These are phyloP conservation scores for Emmonsia crescens DNA, from an alignment of 2,329 filamentous ascomycete species.

Conservation along the genomic window DNA sequence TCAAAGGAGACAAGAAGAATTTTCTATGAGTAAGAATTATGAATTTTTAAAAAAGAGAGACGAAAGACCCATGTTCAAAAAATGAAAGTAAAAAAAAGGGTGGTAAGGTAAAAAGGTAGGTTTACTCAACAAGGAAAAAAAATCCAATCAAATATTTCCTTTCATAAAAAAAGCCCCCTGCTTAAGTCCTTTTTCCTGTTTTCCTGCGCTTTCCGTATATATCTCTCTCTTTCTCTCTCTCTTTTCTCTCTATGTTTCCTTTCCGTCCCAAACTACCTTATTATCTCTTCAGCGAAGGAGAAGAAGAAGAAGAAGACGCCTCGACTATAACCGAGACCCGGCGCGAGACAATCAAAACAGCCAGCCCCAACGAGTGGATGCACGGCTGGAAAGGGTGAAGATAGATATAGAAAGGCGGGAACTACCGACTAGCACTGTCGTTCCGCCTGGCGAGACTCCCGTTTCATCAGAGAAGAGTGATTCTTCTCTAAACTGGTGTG, in stretches of 20 bases:
- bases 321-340: not conserved
- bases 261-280: not conserved
- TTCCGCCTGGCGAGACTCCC: conserved; percentile 14
- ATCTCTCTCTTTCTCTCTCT: not conserved
- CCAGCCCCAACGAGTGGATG: not conserved
- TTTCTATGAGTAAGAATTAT: conserved; percentile 1
- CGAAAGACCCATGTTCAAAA: not conserved
- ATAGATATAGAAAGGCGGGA: conserved; percentile 9
- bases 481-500: conserved; percentile 3
- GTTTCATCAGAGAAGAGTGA: conserved; percentile 14
- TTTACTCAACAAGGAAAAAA: conserved; percentile 3
- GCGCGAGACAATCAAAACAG: not conserved
- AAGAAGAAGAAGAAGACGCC: not conserved
- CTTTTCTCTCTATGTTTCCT: not conserved
- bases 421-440: conserved; percentile 14
- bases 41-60: not conserved
- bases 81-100: not conserved
- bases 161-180: conserved; percentile 7
- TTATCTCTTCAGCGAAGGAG: not conserved
- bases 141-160: not conserved
- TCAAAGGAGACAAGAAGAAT: not conserved
- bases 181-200: not conserved
- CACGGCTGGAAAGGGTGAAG: not conserved
- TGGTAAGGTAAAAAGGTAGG: conserved; percentile 10
- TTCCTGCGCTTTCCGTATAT: not conserved